Percentiles rank a stretch among this genome's conserved stretches.
These are phyloP conservation scores for Coprinopsis marcescibilis DNA, from an alignment of 768 basidiomycete species.

Conservation along the genomic window DNA sequence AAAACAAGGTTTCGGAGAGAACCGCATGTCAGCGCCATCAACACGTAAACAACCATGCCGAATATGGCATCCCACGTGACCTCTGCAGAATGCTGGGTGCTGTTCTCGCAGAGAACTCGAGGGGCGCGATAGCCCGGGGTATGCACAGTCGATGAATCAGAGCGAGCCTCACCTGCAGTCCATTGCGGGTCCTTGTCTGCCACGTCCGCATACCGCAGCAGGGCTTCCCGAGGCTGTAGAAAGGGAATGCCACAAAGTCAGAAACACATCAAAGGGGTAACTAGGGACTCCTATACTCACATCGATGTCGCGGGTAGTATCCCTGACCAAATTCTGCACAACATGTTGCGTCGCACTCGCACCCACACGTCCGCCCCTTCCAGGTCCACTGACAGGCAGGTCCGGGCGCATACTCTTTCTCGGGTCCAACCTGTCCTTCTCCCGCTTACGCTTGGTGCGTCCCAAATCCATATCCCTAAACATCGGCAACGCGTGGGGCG, in stretches of 20 bases:
- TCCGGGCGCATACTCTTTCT: conserved; percentile 91
- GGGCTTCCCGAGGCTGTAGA: conserved; percentile 86
- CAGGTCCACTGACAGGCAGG: conserved; percentile 88
- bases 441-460: conserved; percentile 78
- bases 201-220: conserved; percentile 84
- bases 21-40: conserved; percentile 58
- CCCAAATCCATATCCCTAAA: conserved; percentile 79
- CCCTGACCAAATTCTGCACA: conserved; percentile 90
- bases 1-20: conserved; percentile 44
- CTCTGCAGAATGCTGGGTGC: too few relatives aligned
- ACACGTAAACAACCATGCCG: conserved; percentile 37
- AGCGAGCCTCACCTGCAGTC: conserved; percentile 65
- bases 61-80: conserved; percentile 30
- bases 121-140: too few relatives aligned
- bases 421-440: conserved; percentile 84
- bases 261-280: background rate
- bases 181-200: conserved; percentile 78
- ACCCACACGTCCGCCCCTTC: conserved; percentile 89
- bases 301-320: conserved; percentile 88
- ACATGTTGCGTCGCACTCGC: conserved; percentile 97
- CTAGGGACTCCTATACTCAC: conserved; percentile 51
- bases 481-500: conserved; percentile 89
- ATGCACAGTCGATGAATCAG: background rate
- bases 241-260: conserved; percentile 17
- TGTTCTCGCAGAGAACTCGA: conserved; percentile 17